Base-by-base conservation (phyloP, 225 moss, liverwort and hornwort genomes). In the Polytrichum formosum region DNA sequence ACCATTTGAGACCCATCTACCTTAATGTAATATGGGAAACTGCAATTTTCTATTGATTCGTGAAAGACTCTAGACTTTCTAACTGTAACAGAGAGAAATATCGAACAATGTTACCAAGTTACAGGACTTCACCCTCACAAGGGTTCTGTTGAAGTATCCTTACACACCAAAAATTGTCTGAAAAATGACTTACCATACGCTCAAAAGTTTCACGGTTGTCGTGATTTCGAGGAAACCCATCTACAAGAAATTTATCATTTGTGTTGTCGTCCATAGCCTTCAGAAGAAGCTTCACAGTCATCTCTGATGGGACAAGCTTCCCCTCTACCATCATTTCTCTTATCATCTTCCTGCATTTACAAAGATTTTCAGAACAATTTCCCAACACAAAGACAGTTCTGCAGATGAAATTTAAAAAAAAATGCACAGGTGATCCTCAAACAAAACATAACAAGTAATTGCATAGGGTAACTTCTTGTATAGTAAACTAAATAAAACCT, bases 131-230 rank as follows among this genome's bases (percentile, higher is more conserved):
- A 46, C 46, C 16, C 13, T 46, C 46, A 46, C 16, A 46, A 46
- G 46, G 46, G 13, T 46, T 46, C 46, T 46, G 46, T 13, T 46
- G 13, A 46, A 46, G 46, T 46, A 46, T 46, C 46, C 46, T 46
- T 46, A 4, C 16, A 46, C 0, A 4, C 13, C 13, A 13, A 46
- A 46, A 46, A 0, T 46, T 35, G 4, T 2, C 46, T 46, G 16
- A 16, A 46, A 46, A 46, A 46, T 46, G 16, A 77, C 84, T 30
- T 86, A 91, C 95, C 83, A 90, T 89, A 35, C 82, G 80, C 64
- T 96, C 96, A 84, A 93, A 96, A 71, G 88, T 81, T 56, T 87
- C 90, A 70, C 93, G 96, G 63, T 96, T 96, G 59, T 96, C 96
- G 56, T 92, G 89, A 70, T 96, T 96, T 27, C 96, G 84, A 59